Percentiles rank a stretch among this genome's conserved stretches.
Conservation (phyloP, 176 grass and related monocot genomes). For the Oryza glaberrima region DNA sequence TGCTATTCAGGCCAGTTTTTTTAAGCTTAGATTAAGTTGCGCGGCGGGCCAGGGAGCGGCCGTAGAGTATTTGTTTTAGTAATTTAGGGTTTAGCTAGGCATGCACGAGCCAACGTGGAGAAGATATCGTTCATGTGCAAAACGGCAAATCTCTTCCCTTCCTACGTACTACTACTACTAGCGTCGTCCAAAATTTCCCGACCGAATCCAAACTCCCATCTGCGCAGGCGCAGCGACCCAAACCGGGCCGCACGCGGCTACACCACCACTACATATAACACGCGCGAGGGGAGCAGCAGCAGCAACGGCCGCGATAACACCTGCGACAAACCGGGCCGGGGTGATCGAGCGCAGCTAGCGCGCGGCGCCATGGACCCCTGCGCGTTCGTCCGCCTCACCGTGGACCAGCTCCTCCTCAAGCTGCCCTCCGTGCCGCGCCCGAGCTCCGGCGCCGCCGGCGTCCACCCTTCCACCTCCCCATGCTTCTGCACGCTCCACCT, state of each 20-base stretch:
- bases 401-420: constrained; percentile 84
- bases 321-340: neutral
- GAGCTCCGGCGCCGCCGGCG: constrained; percentile 53
- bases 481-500: constrained; percentile 90
- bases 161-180: neutral
- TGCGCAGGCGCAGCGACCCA: neutral
- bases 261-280: constrained; percentile 47
- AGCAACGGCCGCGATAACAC: neutral
- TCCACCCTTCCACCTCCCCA: constrained; percentile 71
- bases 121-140: neutral
- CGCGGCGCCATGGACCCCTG: constrained; percentile 79
- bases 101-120: neutral
- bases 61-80: neutral
- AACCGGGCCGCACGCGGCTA: neutral
- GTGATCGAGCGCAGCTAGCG: neutral
- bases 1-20: no score
- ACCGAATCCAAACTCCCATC: neutral
- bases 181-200: neutral
- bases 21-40: neutral
- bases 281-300: neutral
- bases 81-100: neutral
- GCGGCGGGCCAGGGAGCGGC: constrained; percentile 20
- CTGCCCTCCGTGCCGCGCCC: constrained; percentile 64
- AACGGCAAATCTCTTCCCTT: neutral
- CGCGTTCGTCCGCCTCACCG: constrained; percentile 78